Conservation (phyloP, 2,329 filamentous ascomycete species). For the Sporothrix protearum region DNA sequence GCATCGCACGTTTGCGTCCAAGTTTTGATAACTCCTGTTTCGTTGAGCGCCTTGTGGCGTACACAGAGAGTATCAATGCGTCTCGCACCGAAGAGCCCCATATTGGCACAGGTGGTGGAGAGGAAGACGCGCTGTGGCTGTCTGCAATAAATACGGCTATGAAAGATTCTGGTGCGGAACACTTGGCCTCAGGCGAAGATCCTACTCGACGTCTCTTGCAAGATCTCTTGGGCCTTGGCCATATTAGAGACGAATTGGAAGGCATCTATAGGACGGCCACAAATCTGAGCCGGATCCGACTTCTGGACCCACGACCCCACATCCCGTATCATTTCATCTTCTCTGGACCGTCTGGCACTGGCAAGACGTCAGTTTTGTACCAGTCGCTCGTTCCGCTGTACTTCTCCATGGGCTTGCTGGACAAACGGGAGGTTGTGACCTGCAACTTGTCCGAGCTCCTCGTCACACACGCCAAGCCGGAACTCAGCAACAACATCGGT, state of each 20-base stretch:
- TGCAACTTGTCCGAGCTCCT: conserved; percentile 1
- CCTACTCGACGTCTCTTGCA: not conserved
- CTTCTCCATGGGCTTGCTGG: not conserved
- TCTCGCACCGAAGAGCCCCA: not conserved
- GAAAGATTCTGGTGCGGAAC: too few species aligned
- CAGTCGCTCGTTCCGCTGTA: not conserved
- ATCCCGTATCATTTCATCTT: not conserved
- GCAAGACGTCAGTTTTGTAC: not conserved
- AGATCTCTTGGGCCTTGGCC: not conserved
- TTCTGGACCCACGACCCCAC: not conserved
- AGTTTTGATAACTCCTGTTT: not conserved
- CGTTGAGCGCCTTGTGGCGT: not conserved
- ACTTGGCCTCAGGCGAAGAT: too few species aligned
- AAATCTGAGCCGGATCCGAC: not conserved
- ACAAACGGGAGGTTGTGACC: not conserved
- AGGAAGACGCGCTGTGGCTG: not conserved
- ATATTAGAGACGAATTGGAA: not conserved
- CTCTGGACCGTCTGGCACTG: not conserved
- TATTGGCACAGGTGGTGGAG: too few species aligned
- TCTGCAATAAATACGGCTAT: not conserved
- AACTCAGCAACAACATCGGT: not conserved
- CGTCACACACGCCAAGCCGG: not conserved
- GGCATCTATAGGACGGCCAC: not conserved
- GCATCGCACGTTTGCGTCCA: not conserved
- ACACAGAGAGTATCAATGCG: not conserved